Evolutionary conservation across 2,329 filamentous ascomycete species (phyloP).

Genomic region (Xylaria sp.): DNA sequence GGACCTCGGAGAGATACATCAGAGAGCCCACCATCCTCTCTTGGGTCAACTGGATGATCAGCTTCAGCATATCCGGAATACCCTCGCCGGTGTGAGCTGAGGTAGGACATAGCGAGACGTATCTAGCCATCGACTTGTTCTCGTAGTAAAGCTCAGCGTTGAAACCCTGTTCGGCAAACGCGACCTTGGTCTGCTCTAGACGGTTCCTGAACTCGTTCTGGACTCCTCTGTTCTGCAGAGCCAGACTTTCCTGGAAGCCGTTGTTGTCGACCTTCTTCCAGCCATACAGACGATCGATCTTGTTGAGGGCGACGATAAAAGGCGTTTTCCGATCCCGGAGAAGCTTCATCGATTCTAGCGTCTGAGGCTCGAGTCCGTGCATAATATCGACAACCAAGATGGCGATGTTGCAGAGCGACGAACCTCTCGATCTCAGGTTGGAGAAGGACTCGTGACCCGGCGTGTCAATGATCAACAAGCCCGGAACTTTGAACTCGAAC

Average conservation of each 20-base stretch:
- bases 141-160: constrained; percentile 96
- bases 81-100: constrained; percentile 98
- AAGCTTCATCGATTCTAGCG: constrained; percentile 93
- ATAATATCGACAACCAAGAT: constrained; percentile 99
- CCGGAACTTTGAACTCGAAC: constrained; percentile 97
- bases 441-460: constrained; percentile 99
- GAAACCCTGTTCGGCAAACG: constrained; percentile 95
- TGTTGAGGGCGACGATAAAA: constrained; percentile 98
- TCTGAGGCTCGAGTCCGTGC: constrained; percentile 98
- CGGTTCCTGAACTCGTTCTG: constrained; percentile 94
- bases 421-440: constrained; percentile 93
- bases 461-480: constrained; percentile 95
- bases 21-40: constrained; percentile 96
- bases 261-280: constrained; percentile 99
- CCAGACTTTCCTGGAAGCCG: constrained; percentile 90
- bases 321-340: constrained; percentile 93
- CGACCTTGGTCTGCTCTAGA: constrained; percentile 86
- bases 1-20: constrained; percentile 98
- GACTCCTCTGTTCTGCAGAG: constrained; percentile 87
- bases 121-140: constrained; percentile 95
- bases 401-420: constrained; percentile 98
- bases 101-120: constrained; percentile 94
- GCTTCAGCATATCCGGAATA: constrained; percentile 98
- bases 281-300: constrained; percentile 98
- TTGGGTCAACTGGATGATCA: constrained; percentile 88